A percentile compares a stretch with the other conserved stretches of the same genome.
These are phyloP conservation scores for Trichoderma atrobrunneum DNA, from an alignment of 2,329 filamentous ascomycete genomes.

Conservation along the genomic window DNA sequence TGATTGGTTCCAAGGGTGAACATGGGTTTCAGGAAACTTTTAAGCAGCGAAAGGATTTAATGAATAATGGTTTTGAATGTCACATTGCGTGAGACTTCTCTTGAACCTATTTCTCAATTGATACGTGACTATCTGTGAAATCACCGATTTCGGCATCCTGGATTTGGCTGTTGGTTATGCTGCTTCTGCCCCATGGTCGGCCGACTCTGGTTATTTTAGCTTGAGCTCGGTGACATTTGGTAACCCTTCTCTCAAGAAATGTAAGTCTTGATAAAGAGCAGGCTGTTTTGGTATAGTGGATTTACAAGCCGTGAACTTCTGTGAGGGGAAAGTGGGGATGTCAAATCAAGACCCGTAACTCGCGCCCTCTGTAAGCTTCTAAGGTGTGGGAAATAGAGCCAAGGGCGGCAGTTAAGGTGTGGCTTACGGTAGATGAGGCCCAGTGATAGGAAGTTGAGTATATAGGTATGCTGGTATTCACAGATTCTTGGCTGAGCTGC, in stretches of 20 bases:
- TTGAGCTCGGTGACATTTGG: neutral
- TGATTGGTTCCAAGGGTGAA: neutral
- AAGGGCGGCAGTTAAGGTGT: neutral
- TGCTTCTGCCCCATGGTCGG: neutral
- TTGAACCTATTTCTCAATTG: neutral
- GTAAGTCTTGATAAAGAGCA: neutral
- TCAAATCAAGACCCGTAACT: neutral
- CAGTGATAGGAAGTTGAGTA: neutral
- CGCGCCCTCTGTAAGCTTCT: neutral
- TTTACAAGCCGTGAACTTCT: neutral
- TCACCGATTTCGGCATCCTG: neutral
- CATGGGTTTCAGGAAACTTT: neutral
- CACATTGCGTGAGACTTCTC: neutral
- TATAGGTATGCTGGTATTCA: neutral
- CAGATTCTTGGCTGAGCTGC: neutral
- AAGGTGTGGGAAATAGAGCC: neutral
- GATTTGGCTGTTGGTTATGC: neutral
- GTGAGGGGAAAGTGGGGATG: slow-evolving; percentile 3
- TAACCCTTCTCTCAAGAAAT: neutral
- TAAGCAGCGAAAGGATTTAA: neutral
- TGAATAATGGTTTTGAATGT: neutral
- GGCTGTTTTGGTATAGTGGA: slow-evolving; percentile 4
- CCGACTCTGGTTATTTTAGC: neutral
- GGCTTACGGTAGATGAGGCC: neutral
- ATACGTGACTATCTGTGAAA: neutral